phyloP scores from a whole-genome alignment of 192 early-diverging fungal genomes.

The Coemansia sp. region DNA sequence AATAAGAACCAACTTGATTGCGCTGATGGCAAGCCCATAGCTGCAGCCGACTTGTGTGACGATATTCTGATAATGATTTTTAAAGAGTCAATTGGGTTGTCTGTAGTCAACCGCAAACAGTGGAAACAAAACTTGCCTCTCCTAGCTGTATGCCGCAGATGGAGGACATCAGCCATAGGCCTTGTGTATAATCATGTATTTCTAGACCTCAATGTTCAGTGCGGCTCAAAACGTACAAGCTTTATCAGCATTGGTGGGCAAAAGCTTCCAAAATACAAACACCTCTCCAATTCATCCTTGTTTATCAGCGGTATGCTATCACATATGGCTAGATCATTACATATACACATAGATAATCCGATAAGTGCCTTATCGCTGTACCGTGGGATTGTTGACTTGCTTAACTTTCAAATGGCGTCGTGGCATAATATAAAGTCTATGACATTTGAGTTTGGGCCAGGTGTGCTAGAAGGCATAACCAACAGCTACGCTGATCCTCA shows the following conservation, averaged over 20 bases:
- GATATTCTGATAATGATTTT: constrained; percentile 9
- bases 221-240: not conserved
- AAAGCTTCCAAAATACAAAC: not conserved
- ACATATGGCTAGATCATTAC: not conserved
- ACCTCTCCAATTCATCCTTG: not conserved
- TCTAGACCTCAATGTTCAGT: not conserved
- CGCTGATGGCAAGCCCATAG: not conserved
- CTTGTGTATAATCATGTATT: constrained; percentile 9
- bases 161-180: not conserved
- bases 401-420: not conserved
- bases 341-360: not conserved
- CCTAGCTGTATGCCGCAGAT: constrained; percentile 7
- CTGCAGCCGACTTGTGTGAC: not conserved
- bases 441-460: constrained; percentile 10
- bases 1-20: not conserved
- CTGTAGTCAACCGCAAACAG: not conserved
- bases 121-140: constrained; percentile 7
- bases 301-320: not conserved
- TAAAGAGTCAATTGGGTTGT: not conserved
- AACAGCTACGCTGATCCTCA: not conserved
- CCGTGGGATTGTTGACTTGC: not conserved
- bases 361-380: not conserved
- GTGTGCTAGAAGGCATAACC: not conserved
- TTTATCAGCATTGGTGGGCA: not conserved
- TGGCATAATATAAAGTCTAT: not conserved